A percentile compares a stretch with the other conserved stretches of the same genome.
Conservation (phyloP, 2,329 filamentous ascomycete genomes). For the Penicillium sp. region DNA sequence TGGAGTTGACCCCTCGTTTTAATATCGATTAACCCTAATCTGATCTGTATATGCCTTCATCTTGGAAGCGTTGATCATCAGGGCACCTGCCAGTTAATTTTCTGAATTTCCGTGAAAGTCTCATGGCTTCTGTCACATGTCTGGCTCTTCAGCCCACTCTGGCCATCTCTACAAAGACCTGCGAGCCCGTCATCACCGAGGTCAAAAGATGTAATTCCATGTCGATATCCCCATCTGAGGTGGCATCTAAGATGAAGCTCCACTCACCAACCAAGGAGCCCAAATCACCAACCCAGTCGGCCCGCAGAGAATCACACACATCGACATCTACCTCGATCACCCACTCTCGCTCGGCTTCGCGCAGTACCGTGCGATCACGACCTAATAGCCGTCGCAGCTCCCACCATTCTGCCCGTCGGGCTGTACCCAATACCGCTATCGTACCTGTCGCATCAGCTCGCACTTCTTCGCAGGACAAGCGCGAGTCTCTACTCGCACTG, state of each 20-base stretch:
- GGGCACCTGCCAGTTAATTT: conserved; percentile 4
- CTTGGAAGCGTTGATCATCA: background rate
- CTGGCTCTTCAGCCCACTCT: conserved; percentile 17
- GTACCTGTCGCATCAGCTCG: conserved; percentile 25
- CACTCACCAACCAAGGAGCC: conserved; percentile 10
- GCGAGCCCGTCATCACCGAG: conserved; percentile 15
- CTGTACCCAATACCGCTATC: conserved; percentile 24
- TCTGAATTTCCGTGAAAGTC: background rate
- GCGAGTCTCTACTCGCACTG: conserved; percentile 39
- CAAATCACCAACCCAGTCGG: conserved; percentile 12
- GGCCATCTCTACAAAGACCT: conserved; percentile 13
- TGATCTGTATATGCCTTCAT: conserved; percentile 6
- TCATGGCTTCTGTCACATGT: conserved; percentile 32
- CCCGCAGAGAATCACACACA: conserved; percentile 26
- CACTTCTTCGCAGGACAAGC: conserved; percentile 25
- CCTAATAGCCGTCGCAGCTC: conserved; percentile 31
- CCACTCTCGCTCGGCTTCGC: conserved; percentile 35
- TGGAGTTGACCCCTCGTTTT: conserved; percentile 15
- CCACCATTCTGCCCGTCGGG: conserved; percentile 30
- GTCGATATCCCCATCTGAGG: conserved; percentile 10
- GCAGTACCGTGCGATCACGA: conserved; percentile 33
- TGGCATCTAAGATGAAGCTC: conserved; percentile 16
- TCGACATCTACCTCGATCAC: conserved; percentile 32
- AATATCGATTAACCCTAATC: conserved; percentile 16
- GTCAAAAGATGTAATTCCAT: conserved; percentile 13